These are phyloP conservation scores for Pyrus betulifolia DNA, from an alignment of 306 rosid species.

Conservation along the genomic window DNA sequence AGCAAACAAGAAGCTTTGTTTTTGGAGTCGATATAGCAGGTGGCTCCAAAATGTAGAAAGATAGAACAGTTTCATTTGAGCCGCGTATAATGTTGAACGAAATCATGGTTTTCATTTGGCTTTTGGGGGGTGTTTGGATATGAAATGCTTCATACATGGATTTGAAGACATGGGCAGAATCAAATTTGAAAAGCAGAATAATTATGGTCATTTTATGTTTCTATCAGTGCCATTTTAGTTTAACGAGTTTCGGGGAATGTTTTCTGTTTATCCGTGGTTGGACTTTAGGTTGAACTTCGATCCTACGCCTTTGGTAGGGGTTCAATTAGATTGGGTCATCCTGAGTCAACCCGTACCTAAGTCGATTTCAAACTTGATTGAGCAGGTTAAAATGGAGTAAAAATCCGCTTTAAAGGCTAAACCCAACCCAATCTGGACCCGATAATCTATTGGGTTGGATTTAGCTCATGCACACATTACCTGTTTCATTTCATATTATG, in stretches of 20 bases:
- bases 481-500: no score
- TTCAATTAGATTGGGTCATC: no score
- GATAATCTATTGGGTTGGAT: no score
- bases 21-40: conserved; percentile 56
- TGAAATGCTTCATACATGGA: conserved; percentile 13
- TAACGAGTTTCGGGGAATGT: background rate
- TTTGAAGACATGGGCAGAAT: conserved; percentile 12
- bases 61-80: conserved; percentile 23
- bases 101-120: conserved; percentile 20
- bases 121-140: conserved; percentile 20
- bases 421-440: no score
- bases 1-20: conserved; percentile 91
- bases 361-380: no score
- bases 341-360: no score
- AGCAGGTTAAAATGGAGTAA: no score
- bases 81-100: conserved; percentile 19
- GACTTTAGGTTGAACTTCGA: background rate
- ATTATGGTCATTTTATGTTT: background rate
- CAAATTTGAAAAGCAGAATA: conserved; percentile 7
- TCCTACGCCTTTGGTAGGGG: background rate
- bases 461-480: no score
- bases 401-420: no score
- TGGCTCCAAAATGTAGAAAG: conserved; percentile 30
- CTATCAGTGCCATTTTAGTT: background rate
- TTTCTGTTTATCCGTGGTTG: background rate